phyloP scores from a whole-genome alignment of 2,329 filamentous ascomycete genomes.

The Nannizziopsis barbatae region DNA sequence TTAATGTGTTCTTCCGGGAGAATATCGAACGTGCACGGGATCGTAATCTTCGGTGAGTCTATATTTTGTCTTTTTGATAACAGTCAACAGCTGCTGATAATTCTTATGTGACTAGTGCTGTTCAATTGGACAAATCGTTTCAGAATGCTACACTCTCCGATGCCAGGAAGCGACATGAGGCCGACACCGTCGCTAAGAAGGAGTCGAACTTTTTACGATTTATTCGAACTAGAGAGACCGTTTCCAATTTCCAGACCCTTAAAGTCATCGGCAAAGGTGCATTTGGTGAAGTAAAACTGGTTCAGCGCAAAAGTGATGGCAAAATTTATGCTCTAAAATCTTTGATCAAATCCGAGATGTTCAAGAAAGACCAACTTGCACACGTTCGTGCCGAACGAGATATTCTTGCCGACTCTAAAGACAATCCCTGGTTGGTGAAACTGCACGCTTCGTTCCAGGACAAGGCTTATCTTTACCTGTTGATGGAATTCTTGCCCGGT shows the following conservation, averaged over 20 bases:
- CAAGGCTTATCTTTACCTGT: slow-evolving; percentile 88
- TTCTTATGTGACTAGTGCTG: slow-evolving; percentile 50
- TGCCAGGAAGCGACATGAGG: slow-evolving; percentile 69
- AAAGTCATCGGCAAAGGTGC: slow-evolving; percentile 99
- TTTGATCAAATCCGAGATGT: slow-evolving; percentile 98
- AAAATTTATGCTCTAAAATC: slow-evolving; percentile 99
- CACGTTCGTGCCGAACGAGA: slow-evolving; percentile 97
- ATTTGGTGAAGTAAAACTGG: slow-evolving; percentile 94
- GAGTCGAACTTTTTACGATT: slow-evolving; percentile 98
- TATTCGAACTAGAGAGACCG: slow-evolving; percentile 89
- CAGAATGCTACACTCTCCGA: slow-evolving; percentile 64
- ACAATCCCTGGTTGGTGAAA: slow-evolving; percentile 98
- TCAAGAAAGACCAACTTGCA: slow-evolving; percentile 95
- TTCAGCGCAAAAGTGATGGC: slow-evolving; percentile 89
- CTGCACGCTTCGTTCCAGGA: slow-evolving; percentile 98
- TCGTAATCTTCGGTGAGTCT: slow-evolving; percentile 73
- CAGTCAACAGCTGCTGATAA: background rate
- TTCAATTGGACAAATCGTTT: slow-evolving; percentile 79
- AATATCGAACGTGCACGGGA: slow-evolving; percentile 93
- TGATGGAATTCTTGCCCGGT: slow-evolving; percentile 98
- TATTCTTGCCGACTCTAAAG: slow-evolving; percentile 86
- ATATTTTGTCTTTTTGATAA: background rate
- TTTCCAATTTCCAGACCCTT: slow-evolving; percentile 87
- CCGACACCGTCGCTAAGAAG: slow-evolving; percentile 71
- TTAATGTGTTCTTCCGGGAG: slow-evolving; percentile 86